Conservation (phyloP, 805 yeast genomes). For the Pichia kluyveri region DNA sequence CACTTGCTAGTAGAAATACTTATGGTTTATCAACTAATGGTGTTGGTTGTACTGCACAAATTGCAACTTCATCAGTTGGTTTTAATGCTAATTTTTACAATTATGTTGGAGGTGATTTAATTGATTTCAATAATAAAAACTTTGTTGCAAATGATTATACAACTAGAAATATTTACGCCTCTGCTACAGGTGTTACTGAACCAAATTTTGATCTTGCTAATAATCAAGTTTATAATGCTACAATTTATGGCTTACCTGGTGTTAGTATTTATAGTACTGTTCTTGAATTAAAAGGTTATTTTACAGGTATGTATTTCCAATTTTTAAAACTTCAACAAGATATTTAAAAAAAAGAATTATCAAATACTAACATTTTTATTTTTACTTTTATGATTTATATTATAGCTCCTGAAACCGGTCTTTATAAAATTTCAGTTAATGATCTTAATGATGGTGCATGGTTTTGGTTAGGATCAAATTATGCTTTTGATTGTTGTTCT, state of each 20-base stretch:
- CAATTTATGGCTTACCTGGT: constrained; percentile 1
- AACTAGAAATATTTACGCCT: neutral
- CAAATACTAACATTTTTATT: constrained; percentile 6
- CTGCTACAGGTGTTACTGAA: constrained; percentile 2
- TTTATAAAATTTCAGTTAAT: constrained; percentile 14
- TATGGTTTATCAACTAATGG: neutral
- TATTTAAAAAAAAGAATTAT: neutral
- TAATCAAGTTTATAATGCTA: constrained; percentile 11
- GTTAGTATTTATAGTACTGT: constrained; percentile 1
- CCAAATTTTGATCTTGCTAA: constrained; percentile 15
- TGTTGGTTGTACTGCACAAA: neutral
- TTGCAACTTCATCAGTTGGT: neutral
- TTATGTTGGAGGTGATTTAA: neutral
- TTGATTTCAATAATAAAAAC: neutral
- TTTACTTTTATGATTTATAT: constrained; percentile 1
- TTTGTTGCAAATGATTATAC: constrained; percentile 1
- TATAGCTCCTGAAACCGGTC: constrained; percentile 22
- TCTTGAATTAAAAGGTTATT: constrained; percentile 10
- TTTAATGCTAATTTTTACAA: constrained; percentile 1
- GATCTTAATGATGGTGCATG: constrained; percentile 23
- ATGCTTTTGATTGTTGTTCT: constrained; percentile 27
- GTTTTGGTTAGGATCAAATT: constrained; percentile 23
- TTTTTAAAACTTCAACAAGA: neutral
- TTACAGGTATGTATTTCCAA: constrained; percentile 8
- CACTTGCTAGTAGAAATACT: neutral